Evolutionary conservation across 768 basidiomycete species (phyloP), one percentile per base, ranked within the genome.

Genomic region (Calocybe cyanea): DNA sequence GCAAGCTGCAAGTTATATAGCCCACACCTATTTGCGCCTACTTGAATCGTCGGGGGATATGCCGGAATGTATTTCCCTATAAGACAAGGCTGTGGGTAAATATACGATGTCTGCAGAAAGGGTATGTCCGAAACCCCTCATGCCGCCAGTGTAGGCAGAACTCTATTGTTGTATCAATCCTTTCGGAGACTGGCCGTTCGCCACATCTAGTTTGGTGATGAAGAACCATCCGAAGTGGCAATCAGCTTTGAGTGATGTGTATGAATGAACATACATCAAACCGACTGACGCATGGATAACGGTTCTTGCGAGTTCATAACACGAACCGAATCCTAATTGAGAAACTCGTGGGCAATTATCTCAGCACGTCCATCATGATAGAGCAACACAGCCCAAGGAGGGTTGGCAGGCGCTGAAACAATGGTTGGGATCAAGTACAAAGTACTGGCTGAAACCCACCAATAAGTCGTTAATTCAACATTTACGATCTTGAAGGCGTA

Each of bases 371-470:
- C 32, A 51, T 43, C 39, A 41, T 38, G 39, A 53, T 50, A 39
- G 48, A 30, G 35, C 8, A 41, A 41, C 55, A 57, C 50, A 49
- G 55, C 55, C 52, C 39, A 42, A 24, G 43, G 14, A 20, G 44
- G 37, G 45, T 51, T 52, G 55, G 50, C 55, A 57, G 40, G 41
- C 46, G 30, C 56, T 52, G 56, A 57, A 54, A 35, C 34, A 35
- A 32, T 30, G 38, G 49, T 41, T 46, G 43, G 40, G 46, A 49
- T 54, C 50, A 52, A 46, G 47, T 19, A 37, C 18, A 44, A 28
- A 6, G 25, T 28, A 21, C 31, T 32, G 25, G 21, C 14, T 37
- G 41, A 46, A 45, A 50, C 36, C 20, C 17, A n/a, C 38, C 50
- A 49, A 53, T 41, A 48, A 28, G 47, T 54, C n/a, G n/a, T n/a